Percentiles rank a stretch among this genome's conserved stretches.
Evolutionary conservation across 192 early-diverging fungal genomes (phyloP).

Genomic region (Dissophora globulifera): DNA sequence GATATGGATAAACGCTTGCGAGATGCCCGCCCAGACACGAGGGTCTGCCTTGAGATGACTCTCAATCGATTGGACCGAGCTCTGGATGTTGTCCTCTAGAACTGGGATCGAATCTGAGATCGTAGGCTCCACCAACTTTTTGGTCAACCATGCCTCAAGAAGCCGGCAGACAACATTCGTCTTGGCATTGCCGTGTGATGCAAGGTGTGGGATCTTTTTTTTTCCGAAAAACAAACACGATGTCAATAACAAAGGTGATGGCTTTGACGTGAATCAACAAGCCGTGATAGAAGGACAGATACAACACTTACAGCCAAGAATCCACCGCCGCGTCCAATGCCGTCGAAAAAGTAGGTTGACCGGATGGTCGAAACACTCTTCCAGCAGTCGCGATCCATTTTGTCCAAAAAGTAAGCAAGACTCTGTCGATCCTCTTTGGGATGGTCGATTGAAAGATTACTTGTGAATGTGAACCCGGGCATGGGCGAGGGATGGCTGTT

Average conservation of each 20-base stretch:
- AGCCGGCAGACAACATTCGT: constrained; percentile 47
- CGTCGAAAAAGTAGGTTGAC: constrained; percentile 48
- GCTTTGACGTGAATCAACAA: too few species aligned
- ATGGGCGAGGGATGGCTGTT: background rate
- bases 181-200: constrained; percentile 55
- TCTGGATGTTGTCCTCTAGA: constrained; percentile 52
- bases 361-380: constrained; percentile 51
- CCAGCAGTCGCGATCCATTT: constrained; percentile 40
- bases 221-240: background rate
- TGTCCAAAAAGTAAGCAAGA: constrained; percentile 12
- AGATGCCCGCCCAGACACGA: constrained; percentile 45
- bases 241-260: too few species aligned
- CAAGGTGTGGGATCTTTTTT: constrained; percentile 48
- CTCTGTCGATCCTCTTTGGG: constrained; percentile 31
- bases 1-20: constrained; percentile 49
- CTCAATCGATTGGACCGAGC: constrained; percentile 49
- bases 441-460: constrained; percentile 2
- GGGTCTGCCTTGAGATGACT: constrained; percentile 23
- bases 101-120: constrained; percentile 51
- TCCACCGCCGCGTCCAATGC: constrained; percentile 48
- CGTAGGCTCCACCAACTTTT: constrained; percentile 54
- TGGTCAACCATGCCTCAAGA: constrained; percentile 45
- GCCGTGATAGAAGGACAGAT: background rate
- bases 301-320: constrained; percentile 37
- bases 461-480: constrained; percentile 25